These are phyloP conservation scores for Cladosporium sp. DNA, from an alignment of 2,329 filamentous ascomycete genomes.

Conservation along the genomic window DNA sequence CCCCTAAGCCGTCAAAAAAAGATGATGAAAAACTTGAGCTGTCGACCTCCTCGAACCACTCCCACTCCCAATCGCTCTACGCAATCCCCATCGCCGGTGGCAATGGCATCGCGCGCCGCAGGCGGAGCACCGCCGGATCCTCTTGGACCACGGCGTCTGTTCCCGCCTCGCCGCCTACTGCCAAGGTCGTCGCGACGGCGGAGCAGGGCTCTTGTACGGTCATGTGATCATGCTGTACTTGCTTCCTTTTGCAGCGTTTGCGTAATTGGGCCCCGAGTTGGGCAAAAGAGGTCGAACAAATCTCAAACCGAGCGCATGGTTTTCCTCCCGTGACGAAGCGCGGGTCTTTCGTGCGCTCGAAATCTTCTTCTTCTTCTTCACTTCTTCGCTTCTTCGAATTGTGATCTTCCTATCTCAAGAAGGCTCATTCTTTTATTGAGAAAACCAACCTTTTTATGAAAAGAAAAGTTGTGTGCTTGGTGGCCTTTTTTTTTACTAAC, in stretches of 20 bases:
- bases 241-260: slow-evolving; percentile 8
- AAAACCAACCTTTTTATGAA: background rate
- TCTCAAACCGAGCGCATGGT: slow-evolving; percentile 30
- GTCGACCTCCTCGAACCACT: slow-evolving; percentile 14
- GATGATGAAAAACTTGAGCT: slow-evolving; percentile 29
- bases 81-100: background rate
- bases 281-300: background rate
- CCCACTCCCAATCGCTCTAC: background rate
- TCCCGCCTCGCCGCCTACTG: background rate
- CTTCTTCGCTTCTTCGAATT: slow-evolving; percentile 7
- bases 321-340: slow-evolving; percentile 31
- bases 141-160: slow-evolving; percentile 16
- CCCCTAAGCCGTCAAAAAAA: slow-evolving; percentile 25
- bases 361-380: slow-evolving; percentile 14
- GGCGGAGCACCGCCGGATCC: slow-evolving; percentile 14
- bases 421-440: background rate
- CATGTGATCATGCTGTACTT: slow-evolving; percentile 12
- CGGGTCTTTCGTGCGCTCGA: slow-evolving; percentile 35
- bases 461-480: slow-evolving; percentile 5
- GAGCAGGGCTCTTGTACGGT: slow-evolving; percentile 17
- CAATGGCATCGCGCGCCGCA: slow-evolving; percentile 8
- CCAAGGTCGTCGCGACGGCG: slow-evolving; percentile 12
- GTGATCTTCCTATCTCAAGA: background rate
- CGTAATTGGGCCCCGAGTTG: slow-evolving; percentile 17
- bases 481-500: background rate